phyloP scores from a whole-genome alignment of 192 early-diverging fungal genomes.

The Linnemannia elongata region DNA sequence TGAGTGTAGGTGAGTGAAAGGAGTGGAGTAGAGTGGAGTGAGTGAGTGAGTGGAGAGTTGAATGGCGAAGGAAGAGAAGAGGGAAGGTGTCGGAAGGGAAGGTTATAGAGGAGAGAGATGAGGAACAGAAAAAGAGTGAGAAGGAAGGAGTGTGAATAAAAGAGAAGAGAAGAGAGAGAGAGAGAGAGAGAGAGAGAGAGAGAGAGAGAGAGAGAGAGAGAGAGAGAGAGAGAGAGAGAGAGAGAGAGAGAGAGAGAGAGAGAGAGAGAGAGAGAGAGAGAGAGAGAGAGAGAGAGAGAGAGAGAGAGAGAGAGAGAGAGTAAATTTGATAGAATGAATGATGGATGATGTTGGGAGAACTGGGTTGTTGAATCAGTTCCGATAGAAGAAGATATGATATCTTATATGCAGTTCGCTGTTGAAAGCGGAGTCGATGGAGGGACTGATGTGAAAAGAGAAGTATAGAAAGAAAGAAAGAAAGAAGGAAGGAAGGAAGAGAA shows the following conservation, averaged over 20 bases:
- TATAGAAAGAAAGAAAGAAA: neutral
- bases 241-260: neutral
- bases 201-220: neutral
- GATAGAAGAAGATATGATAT: too few species aligned
- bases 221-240: neutral
- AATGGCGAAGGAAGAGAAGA: neutral
- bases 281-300: neutral
- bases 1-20: neutral
- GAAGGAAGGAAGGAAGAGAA: constrained; percentile 4
- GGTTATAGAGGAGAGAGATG: neutral
- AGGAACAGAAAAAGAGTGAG: neutral
- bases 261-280: neutral
- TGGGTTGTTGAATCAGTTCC: neutral
- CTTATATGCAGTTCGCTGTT: too few species aligned
- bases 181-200: neutral
- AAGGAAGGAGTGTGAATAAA: neutral
- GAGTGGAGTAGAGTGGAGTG: neutral
- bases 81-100: neutral
- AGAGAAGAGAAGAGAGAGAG: neutral
- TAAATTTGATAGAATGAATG: too few species aligned
- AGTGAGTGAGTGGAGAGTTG: constrained; percentile 8
- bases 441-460: neutral
- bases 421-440: too few species aligned
- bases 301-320: neutral
- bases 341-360: neutral